These are phyloP conservation scores for Geotrichum siamense DNA, from an alignment of 1,139 yeast genomes.

Conservation along the genomic window DNA sequence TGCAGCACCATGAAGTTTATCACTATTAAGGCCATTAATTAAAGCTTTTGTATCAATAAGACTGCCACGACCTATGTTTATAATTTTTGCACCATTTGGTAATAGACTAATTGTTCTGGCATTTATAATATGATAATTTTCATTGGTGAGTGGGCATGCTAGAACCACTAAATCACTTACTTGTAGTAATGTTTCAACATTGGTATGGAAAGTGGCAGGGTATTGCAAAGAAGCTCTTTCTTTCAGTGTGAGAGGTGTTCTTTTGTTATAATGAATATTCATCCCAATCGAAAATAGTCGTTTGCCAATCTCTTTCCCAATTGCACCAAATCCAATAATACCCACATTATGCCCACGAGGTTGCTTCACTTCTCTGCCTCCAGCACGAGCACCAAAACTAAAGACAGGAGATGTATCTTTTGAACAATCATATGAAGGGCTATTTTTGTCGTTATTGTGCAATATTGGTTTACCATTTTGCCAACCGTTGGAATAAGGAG, in stretches of 20 bases:
- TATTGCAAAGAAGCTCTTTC: conserved; percentile 34
- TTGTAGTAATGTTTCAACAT: conserved; percentile 37
- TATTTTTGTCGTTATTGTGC: conserved; percentile 34
- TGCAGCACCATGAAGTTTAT: conserved; percentile 50
- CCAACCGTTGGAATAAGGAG: conserved; percentile 19
- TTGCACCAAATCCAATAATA: conserved; percentile 71
- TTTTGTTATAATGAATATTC: conserved; percentile 57
- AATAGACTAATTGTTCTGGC: conserved; percentile 40
- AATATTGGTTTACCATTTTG: conserved; percentile 34
- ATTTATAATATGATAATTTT: conserved; percentile 53
- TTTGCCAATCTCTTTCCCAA: conserved; percentile 59
- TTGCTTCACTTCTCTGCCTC: conserved; percentile 41
- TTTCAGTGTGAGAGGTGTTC: conserved; percentile 41
- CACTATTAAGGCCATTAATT: conserved; percentile 53
- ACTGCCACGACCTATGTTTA: conserved; percentile 74
- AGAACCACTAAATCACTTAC: conserved; percentile 53
- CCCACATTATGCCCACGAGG: conserved; percentile 51
- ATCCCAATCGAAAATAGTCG: conserved; percentile 56
- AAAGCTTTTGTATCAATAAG: conserved; percentile 63
- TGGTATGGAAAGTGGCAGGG: conserved; percentile 40
- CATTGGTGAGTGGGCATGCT: conserved; percentile 59
- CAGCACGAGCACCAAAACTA: conserved; percentile 41
- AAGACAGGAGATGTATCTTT: conserved; percentile 26
- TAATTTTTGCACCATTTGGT: conserved; percentile 53
- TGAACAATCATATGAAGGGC: conserved; percentile 29